These are phyloP conservation scores for Macaranga tanarius DNA, from an alignment of 441 rosid species.

Conservation along the genomic window DNA sequence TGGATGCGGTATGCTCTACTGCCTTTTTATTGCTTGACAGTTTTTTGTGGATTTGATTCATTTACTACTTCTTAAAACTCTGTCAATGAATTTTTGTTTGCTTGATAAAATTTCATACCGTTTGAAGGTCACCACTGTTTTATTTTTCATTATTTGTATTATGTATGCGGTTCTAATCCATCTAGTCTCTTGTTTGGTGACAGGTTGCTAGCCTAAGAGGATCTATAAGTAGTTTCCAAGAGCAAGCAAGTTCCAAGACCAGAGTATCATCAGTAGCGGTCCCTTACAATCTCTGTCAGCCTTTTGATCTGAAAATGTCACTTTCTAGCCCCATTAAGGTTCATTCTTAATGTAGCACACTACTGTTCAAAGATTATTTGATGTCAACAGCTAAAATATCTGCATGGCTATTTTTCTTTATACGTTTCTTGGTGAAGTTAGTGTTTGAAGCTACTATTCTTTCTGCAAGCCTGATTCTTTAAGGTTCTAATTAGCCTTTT, in stretches of 20 bases:
- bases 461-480: background rate
- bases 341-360: background rate
- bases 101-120: conserved; percentile 5
- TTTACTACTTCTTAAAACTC: background rate
- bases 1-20: conserved; percentile 71
- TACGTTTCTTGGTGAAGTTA: conserved; percentile 1
- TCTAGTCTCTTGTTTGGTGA: conserved; percentile 30
- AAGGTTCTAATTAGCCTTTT: background rate
- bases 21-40: conserved; percentile 6
- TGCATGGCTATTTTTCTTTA: background rate
- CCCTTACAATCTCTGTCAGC: conserved; percentile 65
- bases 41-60: conserved; percentile 2
- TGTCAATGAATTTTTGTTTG: background rate
- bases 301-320: conserved; percentile 58
- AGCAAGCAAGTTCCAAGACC: conserved; percentile 88
- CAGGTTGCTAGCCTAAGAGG: conserved; percentile 97
- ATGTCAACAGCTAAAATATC: background rate
- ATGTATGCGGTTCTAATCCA: conserved; percentile 7
- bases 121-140: background rate
- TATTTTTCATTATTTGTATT: background rate
- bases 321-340: conserved; percentile 2
- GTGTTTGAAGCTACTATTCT: background rate
- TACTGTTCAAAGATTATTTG: conserved; percentile 6
- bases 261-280: conserved; percentile 63
- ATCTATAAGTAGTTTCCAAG: conserved; percentile 94